phyloP scores from a whole-genome alignment of 2,329 filamentous ascomycete species.

The Botrytis hyacinthi region DNA sequence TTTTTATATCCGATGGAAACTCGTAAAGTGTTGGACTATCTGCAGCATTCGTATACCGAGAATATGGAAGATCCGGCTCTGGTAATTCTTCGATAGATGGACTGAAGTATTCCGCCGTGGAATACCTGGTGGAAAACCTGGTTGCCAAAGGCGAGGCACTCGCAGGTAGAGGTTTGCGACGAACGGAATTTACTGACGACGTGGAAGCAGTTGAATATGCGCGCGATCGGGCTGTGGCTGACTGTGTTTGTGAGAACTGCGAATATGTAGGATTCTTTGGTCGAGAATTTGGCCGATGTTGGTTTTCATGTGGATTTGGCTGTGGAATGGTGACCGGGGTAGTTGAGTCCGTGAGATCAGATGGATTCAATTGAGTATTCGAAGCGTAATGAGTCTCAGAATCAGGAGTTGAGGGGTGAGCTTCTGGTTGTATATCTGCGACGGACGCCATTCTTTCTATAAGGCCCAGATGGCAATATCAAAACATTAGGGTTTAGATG shows the following conservation, averaged over 20 bases:
- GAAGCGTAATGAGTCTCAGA: conserved; percentile 38
- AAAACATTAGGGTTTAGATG: conserved; percentile 12
- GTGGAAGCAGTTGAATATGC: conserved; percentile 31
- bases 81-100: conserved; percentile 44
- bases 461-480: conserved; percentile 21
- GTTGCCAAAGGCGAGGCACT: conserved; percentile 53
- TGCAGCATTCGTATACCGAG: conserved; percentile 51
- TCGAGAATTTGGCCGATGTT: conserved; percentile 24
- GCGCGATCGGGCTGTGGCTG: conserved; percentile 30
- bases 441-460: conserved; percentile 33
- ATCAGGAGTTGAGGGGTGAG: conserved; percentile 29
- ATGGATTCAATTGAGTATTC: conserved; percentile 26
- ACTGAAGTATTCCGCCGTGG: conserved; percentile 41
- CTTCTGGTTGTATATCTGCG: conserved; percentile 22
- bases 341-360: conserved; percentile 28
- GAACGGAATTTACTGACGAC: conserved; percentile 41
- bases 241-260: conserved; percentile 20
- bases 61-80: conserved; percentile 51
- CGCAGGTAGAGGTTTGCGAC: conserved; percentile 59
- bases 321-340: conserved; percentile 23
- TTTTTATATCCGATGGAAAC: conserved; percentile 43
- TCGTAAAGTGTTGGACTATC: conserved; percentile 64
- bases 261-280: conserved; percentile 20
- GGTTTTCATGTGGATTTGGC: conserved; percentile 20
- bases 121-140: conserved; percentile 51